Evolutionary conservation across 2,329 filamentous ascomycete species (phyloP).

Genomic region (Tolypocladium guangdongense): DNA sequence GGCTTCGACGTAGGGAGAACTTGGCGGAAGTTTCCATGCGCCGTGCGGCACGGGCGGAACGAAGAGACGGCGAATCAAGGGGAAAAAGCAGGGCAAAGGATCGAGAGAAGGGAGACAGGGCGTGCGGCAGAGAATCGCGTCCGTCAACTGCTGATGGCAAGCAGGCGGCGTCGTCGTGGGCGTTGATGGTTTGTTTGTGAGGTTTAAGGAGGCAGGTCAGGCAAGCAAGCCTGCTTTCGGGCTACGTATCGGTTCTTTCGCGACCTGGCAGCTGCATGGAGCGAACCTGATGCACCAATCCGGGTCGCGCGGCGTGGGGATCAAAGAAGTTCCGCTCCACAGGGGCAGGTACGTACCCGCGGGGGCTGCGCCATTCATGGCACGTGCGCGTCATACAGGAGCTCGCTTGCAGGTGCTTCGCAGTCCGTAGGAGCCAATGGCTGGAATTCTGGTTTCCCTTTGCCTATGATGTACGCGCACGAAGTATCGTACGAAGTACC

Average conservation of each 20-base stretch:
- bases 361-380: neutral
- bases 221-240: conserved; percentile 15
- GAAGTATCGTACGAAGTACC: too few species aligned
- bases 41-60: conserved; percentile 17
- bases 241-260: conserved; percentile 16
- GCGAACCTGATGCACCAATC: conserved; percentile 2
- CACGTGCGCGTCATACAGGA: neutral
- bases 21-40: conserved; percentile 26
- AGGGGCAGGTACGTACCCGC: neutral
- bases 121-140: conserved; percentile 9
- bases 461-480: neutral
- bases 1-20: conserved; percentile 12
- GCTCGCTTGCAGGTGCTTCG: neutral
- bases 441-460: too few species aligned
- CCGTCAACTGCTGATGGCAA: conserved; percentile 14
- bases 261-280: conserved; percentile 2
- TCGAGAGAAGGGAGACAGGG: conserved; percentile 2
- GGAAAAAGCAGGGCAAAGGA: conserved; percentile 7
- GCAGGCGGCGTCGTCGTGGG: conserved; percentile 14
- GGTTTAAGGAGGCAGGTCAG: conserved; percentile 8
- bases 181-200: conserved; percentile 7
- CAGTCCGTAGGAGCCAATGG: neutral
- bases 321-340: conserved; percentile 3
- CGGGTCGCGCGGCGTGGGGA: neutral
- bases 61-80: conserved; percentile 8